Conservation (phyloP, 2,329 filamentous ascomycete genomes). For the Xylaria sp. region DNA sequence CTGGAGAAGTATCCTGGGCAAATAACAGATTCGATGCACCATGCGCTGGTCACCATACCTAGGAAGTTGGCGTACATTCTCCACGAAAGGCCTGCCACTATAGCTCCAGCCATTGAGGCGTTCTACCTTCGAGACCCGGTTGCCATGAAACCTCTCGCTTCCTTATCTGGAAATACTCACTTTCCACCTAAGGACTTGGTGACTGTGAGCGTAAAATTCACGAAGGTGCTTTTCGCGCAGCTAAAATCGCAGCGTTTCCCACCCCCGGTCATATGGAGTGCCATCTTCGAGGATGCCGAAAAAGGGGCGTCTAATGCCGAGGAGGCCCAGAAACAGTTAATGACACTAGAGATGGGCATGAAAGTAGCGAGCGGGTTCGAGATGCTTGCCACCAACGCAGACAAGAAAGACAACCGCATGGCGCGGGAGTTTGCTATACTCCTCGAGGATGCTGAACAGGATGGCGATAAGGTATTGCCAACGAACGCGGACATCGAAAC, state of each 20-base stretch:
- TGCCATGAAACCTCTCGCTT: constrained; percentile 68
- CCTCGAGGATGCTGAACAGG: constrained; percentile 73
- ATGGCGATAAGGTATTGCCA: constrained; percentile 69
- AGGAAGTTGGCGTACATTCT: constrained; percentile 81
- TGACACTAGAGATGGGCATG: constrained; percentile 74
- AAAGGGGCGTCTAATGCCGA: constrained; percentile 17
- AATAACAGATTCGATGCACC: constrained; percentile 75
- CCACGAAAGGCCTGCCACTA: constrained; percentile 71
- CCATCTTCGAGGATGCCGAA: constrained; percentile 38
- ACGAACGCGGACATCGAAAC: constrained; percentile 69
- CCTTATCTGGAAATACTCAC: constrained; percentile 53
- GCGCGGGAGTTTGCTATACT: constrained; percentile 77
- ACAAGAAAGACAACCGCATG: constrained; percentile 67
- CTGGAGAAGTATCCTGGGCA: constrained; percentile 80
- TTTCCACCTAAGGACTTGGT: constrained; percentile 83
- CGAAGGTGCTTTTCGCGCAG: constrained; percentile 87
- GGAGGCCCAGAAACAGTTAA: constrained; percentile 36
- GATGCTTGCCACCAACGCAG: constrained; percentile 72
- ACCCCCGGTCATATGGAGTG: constrained; percentile 58
- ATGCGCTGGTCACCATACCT: constrained; percentile 73
- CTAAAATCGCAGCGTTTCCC: constrained; percentile 83
- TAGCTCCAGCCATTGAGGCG: constrained; percentile 83
- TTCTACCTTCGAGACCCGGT: constrained; percentile 91
- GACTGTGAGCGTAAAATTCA: constrained; percentile 78
- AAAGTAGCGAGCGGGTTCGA: constrained; percentile 91